phyloP scores from a whole-genome alignment of 139 green algal genomes.

The Volvox africanus region DNA sequence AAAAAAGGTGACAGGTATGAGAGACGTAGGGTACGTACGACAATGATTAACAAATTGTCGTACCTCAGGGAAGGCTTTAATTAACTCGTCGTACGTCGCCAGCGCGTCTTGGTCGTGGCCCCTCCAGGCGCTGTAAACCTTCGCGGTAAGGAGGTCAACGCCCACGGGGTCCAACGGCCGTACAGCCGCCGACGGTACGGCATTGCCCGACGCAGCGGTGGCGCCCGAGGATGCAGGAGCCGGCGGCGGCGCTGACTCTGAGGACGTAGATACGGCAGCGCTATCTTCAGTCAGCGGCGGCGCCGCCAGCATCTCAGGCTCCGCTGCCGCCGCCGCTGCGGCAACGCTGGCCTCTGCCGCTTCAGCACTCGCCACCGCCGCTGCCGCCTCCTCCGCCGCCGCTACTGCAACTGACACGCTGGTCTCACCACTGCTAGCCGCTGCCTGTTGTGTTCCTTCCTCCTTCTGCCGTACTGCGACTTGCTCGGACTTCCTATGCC shows the following conservation, averaged over 20 bases:
- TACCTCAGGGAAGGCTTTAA: slow-evolving; percentile 38
- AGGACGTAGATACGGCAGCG: background rate
- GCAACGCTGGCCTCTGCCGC: background rate
- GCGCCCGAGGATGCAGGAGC: background rate
- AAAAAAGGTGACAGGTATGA: too few species aligned
- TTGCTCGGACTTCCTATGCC: background rate
- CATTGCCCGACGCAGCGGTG: background rate
- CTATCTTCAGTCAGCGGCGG: slow-evolving; percentile 14
- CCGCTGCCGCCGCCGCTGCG: background rate
- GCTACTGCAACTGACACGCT: background rate
- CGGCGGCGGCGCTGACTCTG: background rate
- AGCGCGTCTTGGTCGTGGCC: slow-evolving; percentile 71
- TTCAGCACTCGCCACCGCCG: background rate
- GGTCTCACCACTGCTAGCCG: too few species aligned
- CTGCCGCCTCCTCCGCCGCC: background rate
- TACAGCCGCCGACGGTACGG: background rate
- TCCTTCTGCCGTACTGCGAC: background rate
- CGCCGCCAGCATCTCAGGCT: background rate
- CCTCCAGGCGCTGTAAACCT: slow-evolving; percentile 67
- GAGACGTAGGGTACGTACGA: background rate
- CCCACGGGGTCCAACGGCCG: slow-evolving; percentile 53
- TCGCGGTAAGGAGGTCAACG: slow-evolving; percentile 66
- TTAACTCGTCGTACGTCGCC: slow-evolving; percentile 57
- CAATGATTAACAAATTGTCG: background rate
- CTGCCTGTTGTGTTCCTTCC: background rate